Percentiles rank a stretch among this genome's conserved stretches.
Evolutionary conservation across 306 rosid genomes (phyloP).

Genomic region (Vigna radiata): DNA sequence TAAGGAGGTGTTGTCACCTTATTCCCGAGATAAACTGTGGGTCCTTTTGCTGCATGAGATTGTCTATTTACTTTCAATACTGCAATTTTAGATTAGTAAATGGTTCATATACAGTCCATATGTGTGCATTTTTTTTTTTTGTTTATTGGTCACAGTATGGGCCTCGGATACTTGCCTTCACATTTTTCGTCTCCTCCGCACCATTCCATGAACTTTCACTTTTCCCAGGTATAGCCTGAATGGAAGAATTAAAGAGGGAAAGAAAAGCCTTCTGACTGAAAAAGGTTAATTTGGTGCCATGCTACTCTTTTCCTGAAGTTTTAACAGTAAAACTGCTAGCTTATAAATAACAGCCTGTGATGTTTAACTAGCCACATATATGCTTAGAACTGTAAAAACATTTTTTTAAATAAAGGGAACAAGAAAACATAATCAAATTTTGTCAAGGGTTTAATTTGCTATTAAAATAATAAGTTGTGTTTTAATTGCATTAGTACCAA

Average conservation of each 20-base stretch:
- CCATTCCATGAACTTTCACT: slow-evolving; percentile 47
- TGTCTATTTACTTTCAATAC: slow-evolving; percentile 29
- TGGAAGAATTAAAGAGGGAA: slow-evolving; percentile 51
- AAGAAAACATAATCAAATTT: slow-evolving; percentile 11
- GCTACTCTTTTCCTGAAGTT: slow-evolving; percentile 39
- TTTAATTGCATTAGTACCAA: slow-evolving; percentile 30
- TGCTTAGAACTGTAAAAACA: slow-evolving; percentile 22
- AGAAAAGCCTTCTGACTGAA: slow-evolving; percentile 52
- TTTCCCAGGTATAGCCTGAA: slow-evolving; percentile 51
- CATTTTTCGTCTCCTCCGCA: slow-evolving; percentile 43
- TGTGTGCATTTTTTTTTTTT: slow-evolving; percentile 36
- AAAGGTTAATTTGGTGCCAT: slow-evolving; percentile 52
- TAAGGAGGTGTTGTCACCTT: slow-evolving; percentile 23
- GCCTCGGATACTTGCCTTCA: slow-evolving; percentile 38
- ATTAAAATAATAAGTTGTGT: not conserved
- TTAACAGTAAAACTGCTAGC: slow-evolving; percentile 40
- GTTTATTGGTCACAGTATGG: slow-evolving; percentile 41
- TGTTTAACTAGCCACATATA: slow-evolving; percentile 36
- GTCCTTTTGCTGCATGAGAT: slow-evolving; percentile 16
- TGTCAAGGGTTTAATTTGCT: slow-evolving; percentile 8
- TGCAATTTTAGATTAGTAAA: slow-evolving; percentile 45
- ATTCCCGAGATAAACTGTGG: slow-evolving; percentile 28
- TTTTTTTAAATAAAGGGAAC: slow-evolving; percentile 3
- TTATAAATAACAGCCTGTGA: slow-evolving; percentile 31
- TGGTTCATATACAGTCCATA: slow-evolving; percentile 37